A percentile compares a stretch with the other conserved stretches of the same genome.
These are phyloP conservation scores for Dimocarpus longan DNA, from an alignment of 345 rosid species.

Conservation along the genomic window DNA sequence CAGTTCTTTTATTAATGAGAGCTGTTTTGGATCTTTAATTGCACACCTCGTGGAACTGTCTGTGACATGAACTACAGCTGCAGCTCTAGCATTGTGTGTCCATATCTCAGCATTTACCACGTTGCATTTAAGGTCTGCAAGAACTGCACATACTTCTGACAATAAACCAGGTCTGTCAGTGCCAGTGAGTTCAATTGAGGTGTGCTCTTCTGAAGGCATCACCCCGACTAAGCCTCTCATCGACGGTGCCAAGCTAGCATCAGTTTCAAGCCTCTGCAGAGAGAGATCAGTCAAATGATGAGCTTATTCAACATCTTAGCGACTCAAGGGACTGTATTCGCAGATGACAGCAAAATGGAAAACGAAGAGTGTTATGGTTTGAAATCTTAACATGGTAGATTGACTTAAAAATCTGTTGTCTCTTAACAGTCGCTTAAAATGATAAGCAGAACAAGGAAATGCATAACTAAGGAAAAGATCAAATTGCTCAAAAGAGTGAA, in stretches of 20 bases:
- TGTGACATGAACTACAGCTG: constrained; percentile 81
- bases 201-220: constrained; percentile 76
- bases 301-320: background rate
- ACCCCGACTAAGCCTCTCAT: constrained; percentile 75
- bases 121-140: constrained; percentile 75
- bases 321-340: background rate
- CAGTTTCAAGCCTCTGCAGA: constrained; percentile 73
- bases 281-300: constrained; percentile 11
- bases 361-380: background rate
- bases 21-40: constrained; percentile 61
- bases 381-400: background rate
- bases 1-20: constrained; percentile 61
- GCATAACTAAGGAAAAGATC: background rate
- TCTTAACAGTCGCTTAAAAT: background rate
- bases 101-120: constrained; percentile 91
- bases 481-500: background rate
- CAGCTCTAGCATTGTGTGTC: constrained; percentile 95
- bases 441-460: background rate
- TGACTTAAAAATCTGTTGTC: background rate
- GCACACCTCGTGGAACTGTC: constrained; percentile 62
- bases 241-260: constrained; percentile 62
- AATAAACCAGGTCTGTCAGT: constrained; percentile 85
- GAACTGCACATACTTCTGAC: constrained; percentile 92
- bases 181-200: constrained; percentile 80
- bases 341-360: background rate